phyloP scores from a whole-genome alignment of 345 rosid genomes.

The Carallia pectinifolia region DNA sequence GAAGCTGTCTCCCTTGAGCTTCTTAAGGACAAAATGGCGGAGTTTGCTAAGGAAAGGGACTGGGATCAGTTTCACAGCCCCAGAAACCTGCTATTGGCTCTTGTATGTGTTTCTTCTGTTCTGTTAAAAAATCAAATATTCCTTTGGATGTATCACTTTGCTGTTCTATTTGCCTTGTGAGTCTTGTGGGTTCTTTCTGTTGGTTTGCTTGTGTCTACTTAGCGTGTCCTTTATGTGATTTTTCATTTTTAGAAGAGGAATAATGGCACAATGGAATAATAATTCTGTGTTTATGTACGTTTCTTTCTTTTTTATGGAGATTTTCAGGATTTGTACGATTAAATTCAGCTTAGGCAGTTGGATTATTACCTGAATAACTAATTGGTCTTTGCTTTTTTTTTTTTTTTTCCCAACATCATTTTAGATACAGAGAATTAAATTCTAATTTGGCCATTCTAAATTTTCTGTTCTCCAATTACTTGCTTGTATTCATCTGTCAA shows the following conservation, averaged over 20 bases:
- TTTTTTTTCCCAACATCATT: background rate
- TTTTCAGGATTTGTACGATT: conserved; percentile 11
- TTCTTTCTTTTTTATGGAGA: conserved; percentile 4
- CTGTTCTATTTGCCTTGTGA: background rate
- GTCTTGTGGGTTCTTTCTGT: background rate
- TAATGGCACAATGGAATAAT: background rate
- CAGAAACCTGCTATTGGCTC: conserved; percentile 78
- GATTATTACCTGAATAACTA: background rate
- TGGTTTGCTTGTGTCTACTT: background rate
- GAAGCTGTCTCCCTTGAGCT: conserved; percentile 58
- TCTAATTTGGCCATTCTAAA: background rate
- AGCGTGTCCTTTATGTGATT: background rate
- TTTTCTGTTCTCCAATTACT: background rate
- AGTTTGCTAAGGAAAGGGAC: conserved; percentile 75
- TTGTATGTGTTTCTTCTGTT: conserved; percentile 39
- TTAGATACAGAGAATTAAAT: background rate
- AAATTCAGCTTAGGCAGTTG: conserved; percentile 22
- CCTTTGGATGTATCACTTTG: too few relatives aligned
- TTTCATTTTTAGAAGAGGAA: background rate
- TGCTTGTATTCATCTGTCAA: conserved; percentile 15
- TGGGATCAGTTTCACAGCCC: conserved; percentile 95
- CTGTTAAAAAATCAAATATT: background rate
- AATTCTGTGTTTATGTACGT: background rate
- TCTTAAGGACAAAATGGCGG: conserved; percentile 70
- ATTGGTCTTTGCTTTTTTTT: background rate